These are phyloP conservation scores for Malassezia japonica DNA, from an alignment of 1,284 basidiomycete genomes.

Conservation along the genomic window DNA sequence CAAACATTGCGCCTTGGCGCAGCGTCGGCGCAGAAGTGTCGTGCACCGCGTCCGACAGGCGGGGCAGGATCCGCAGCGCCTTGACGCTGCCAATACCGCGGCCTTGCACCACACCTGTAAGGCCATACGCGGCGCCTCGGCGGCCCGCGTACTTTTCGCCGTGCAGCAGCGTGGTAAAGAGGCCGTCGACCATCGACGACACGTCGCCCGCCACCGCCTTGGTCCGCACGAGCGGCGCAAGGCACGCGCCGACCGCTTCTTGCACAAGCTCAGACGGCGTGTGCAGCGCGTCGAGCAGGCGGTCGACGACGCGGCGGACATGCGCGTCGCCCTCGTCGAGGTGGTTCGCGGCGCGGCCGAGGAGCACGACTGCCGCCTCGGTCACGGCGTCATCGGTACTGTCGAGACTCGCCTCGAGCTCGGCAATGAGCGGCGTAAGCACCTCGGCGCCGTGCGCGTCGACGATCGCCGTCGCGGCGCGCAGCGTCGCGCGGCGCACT, in stretches of 20 bases:
- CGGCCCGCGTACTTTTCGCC: constrained; percentile 74
- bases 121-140: constrained; percentile 87
- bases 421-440: constrained; percentile 66
- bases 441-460: constrained; percentile 70
- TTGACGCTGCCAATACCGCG: constrained; percentile 76
- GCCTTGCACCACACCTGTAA: constrained; percentile 85
- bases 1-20: constrained; percentile 89
- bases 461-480: constrained; percentile 70
- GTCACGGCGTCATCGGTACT: constrained; percentile 55
- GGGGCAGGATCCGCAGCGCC: constrained; percentile 67
- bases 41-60: constrained; percentile 67
- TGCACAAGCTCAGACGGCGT: constrained; percentile 96
- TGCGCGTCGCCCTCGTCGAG: constrained; percentile 56
- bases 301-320: constrained; percentile 60
- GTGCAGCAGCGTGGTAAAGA: constrained; percentile 59
- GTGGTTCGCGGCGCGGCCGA: constrained; percentile 85
- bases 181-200: constrained; percentile 56
- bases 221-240: constrained; percentile 72
- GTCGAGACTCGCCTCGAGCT: constrained; percentile 59
- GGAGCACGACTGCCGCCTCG: constrained; percentile 87
- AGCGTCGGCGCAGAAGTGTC: constrained; percentile 81
- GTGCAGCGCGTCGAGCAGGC: constrained; percentile 81
- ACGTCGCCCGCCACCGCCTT: constrained; percentile 53
- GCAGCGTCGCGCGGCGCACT: constrained; percentile 77
- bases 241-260: constrained; percentile 79